Base-by-base conservation (phyloP, 2,329 filamentous ascomycete species). In the Nothophaeocryptopus gaeumannii region DNA sequence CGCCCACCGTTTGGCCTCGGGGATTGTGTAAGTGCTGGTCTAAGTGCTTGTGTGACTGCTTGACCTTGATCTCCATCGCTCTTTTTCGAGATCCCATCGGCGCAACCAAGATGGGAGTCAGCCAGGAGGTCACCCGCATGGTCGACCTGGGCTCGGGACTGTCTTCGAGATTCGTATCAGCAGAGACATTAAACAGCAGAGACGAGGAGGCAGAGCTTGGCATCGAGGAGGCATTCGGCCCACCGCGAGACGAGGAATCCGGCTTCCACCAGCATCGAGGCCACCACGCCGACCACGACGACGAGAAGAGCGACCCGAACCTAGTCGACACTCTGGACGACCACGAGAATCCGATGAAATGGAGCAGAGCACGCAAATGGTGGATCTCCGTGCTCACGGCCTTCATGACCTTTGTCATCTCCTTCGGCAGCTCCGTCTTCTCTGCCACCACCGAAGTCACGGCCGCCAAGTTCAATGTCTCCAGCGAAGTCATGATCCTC, bases 401-500 rank as follows among this genome's bases (percentile, higher is more conserved):
- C 13, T 33, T 51, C 11, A 45, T 51, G 36, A 51, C 48, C 11
- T 45, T 54, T 20, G 47, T 53, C 2, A 46, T 53, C 1, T 54
- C 53, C 4, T 56, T 59, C 14, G 44, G 43, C 9, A 56, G 51
- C 33, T 50, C 70, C 38, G 67, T 77, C 16, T 76, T 76, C 59
- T 72, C 68, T 29, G 71, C 73, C 3, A 70, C 74, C 2, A 74
- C 70, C 1, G n/a, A 50, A 14, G 66, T 65, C 5, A 75, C 72
- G 0, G 63, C 72, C 2, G 50, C 64, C 37, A 45, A 73, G 39
- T 81, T 72, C 52, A 56, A 64, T 15, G 76, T 79, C 0, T 71
- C 72, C 0, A 64, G 59, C 0, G 72, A 76, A 42, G 74, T 79
- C 3, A 78, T 74, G 51, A 70, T 72, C 0, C 59, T 80, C 9